A percentile compares a stretch with the other conserved stretches of the same genome.
phyloP scores from a whole-genome alignment of 2,329 filamentous ascomycete species.

The Xylaria digitata region DNA sequence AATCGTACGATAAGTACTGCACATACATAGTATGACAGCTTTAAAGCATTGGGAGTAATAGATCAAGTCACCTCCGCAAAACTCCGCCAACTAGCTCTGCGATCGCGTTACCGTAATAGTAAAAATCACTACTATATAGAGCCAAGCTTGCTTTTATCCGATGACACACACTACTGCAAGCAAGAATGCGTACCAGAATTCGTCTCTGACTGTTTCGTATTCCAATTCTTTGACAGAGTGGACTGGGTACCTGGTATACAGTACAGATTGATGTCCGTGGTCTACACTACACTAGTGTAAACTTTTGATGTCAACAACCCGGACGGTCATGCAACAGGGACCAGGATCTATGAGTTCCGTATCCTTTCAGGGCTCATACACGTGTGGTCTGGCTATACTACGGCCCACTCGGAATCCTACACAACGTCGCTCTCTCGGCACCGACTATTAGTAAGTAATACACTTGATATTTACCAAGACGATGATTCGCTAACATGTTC shows the following conservation, averaged over 20 bases:
- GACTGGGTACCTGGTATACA: background rate
- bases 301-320: background rate
- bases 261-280: background rate
- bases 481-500: background rate
- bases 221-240: background rate
- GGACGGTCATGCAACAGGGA: background rate
- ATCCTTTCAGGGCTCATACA: background rate
- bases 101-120: background rate
- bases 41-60: background rate
- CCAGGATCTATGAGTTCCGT: background rate
- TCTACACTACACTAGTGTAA: background rate
- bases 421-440: background rate
- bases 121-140: background rate
- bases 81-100: background rate
- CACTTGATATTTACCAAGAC: background rate
- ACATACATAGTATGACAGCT: background rate
- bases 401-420: background rate
- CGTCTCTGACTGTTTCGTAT: background rate
- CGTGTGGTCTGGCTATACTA: background rate
- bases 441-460: background rate
- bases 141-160: background rate
- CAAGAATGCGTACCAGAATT: background rate
- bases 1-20: constrained; percentile 4
- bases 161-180: constrained; percentile 3
- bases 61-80: background rate